Evolutionary conservation across 164 flowering plant genomes (phyloP).

Genomic region (Hamamelis virginiana): DNA sequence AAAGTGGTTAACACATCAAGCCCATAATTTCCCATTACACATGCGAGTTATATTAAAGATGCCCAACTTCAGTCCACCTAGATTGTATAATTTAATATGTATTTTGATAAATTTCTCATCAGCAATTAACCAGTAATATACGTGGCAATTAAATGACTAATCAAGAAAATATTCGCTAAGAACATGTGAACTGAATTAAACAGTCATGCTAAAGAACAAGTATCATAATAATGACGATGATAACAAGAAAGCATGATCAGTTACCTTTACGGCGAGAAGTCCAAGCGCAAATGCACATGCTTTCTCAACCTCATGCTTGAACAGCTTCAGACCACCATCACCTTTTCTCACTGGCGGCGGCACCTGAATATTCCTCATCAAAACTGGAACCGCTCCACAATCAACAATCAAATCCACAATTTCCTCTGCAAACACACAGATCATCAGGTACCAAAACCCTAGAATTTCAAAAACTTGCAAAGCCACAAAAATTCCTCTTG

Average conservation of each 20-base stretch:
- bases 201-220: background rate
- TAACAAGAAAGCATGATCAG: background rate
- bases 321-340: conserved; percentile 12
- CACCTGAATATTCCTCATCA: conserved; percentile 42
- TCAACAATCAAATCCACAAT: conserved; percentile 41
- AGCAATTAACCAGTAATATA: too few relatives aligned
- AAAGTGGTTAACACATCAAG: too few relatives aligned
- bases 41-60: too few relatives aligned
- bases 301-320: conserved; percentile 50
- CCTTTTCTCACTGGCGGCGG: conserved; percentile 22
- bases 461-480: background rate
- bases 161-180: background rate
- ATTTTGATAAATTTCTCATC: too few relatives aligned
- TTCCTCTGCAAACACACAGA: conserved; percentile 37
- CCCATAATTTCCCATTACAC: too few relatives aligned
- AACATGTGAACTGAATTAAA: background rate
- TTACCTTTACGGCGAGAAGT: conserved; percentile 54
- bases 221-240: background rate
- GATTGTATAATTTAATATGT: too few relatives aligned
- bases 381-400: conserved; percentile 41
- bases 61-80: too few relatives aligned
- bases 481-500: background rate
- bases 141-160: too few relatives aligned
- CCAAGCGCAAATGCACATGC: conserved; percentile 50
- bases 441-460: conserved; percentile 5